phyloP scores from a whole-genome alignment of 2,329 filamentous ascomycete species.

The Botrytis tulipae region DNA sequence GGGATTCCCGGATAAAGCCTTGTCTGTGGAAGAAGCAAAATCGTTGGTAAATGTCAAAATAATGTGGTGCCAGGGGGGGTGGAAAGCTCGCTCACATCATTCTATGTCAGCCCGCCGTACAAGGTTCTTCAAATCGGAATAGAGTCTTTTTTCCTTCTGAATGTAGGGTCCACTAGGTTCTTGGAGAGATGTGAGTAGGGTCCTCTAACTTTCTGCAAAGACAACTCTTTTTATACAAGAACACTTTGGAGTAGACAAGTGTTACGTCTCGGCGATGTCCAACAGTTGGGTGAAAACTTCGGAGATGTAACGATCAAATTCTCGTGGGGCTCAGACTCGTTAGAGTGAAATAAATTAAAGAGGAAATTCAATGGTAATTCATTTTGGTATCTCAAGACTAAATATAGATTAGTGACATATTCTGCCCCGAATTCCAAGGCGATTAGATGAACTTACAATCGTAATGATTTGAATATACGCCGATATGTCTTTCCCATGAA shows the following conservation, averaged over 20 bases:
- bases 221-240: constrained; percentile 1
- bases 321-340: not conserved
- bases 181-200: constrained; percentile 12
- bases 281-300: constrained; percentile 9
- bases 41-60: not conserved
- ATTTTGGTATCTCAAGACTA: constrained; percentile 7
- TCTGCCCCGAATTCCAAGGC: not conserved
- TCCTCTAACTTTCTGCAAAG: not conserved
- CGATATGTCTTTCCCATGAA: constrained; percentile 17
- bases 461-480: constrained; percentile 19
- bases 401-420: constrained; percentile 1
- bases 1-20: not conserved
- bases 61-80: constrained; percentile 4
- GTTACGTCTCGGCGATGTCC: constrained; percentile 9
- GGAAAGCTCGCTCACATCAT: constrained; percentile 10
- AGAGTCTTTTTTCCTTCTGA: not conserved
- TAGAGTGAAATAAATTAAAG: not conserved
- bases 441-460: constrained; percentile 14
- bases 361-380: not conserved
- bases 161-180: constrained; percentile 15
- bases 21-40: not conserved
- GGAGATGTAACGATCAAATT: constrained; percentile 16
- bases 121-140: constrained; percentile 1
- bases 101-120: not conserved
- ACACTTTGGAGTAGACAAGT: not conserved